Evolutionary conservation across 306 rosid genomes (phyloP), one percentile per base, ranked within the genome.

Genomic region (Medicago ruthenica): DNA sequence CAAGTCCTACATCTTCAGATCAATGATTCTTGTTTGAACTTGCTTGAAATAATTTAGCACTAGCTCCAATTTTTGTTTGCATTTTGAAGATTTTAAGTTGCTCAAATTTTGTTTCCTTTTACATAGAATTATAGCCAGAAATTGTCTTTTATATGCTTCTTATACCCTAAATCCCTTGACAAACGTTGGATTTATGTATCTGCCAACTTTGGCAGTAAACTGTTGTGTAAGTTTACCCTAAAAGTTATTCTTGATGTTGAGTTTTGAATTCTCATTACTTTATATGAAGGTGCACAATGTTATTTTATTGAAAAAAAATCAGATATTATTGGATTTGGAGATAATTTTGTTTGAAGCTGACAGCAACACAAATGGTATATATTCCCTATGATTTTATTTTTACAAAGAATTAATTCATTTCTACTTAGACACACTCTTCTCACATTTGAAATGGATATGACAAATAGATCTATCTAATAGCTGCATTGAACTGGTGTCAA

Each of bases 1-100:
- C 97, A 21, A 77, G 80, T 48, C 31, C 82, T 65, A 75, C 85
- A 16, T 67, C 74, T 22, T 81, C 21, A 59, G 84, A 87, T 71
- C 67, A 70, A 15, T 82, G 85, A 83, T 71, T 73, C 64, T 42
- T 72, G 79, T 36, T 57, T 79, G 73, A 47, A 53, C 24, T 71
- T 31, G 48, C 31, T 45, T 75, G 73, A 54, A 76, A 72, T 67
- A 65, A 67, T 21, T 69, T 50, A 58, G 74, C 22, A 44, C 24
- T 47, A 71, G 73, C 55, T 80, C 66, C 16, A 42, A 20, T 67
- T 8, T 7, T 73, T 67, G 13, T 65, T 50, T 45, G 55, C 61
- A 39, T 34, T 72, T 77, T 47, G 21, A 73, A 66, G 54, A n/a
- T 69, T 69, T 20, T 15, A 27, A 67, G 61, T 67, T 63, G n/a